These are phyloP conservation scores for Venturia pyrina DNA, from an alignment of 2,329 filamentous ascomycete genomes.

Conservation along the genomic window DNA sequence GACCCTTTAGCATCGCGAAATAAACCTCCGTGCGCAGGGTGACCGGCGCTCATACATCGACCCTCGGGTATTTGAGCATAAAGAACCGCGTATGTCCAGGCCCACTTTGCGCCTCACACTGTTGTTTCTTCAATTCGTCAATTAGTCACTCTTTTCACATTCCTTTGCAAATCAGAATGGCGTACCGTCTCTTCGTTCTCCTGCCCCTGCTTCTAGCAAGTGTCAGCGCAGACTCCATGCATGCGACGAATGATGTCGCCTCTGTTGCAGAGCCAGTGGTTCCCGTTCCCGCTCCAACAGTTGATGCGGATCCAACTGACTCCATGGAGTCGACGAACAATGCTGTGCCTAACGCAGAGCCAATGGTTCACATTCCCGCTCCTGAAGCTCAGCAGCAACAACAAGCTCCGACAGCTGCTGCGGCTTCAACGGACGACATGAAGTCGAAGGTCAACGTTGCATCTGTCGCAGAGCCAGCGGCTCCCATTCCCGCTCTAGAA, in stretches of 20 bases:
- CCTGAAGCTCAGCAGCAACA: too few relatives aligned
- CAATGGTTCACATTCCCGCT: too few relatives aligned
- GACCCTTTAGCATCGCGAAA: background rate
- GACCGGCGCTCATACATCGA: background rate
- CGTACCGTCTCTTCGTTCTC: conserved; percentile 3
- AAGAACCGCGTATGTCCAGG: background rate
- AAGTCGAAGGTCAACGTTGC: background rate
- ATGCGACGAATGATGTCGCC: background rate
- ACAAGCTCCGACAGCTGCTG: too few relatives aligned
- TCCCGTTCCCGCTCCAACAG: background rate
- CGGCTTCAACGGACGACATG: too few relatives aligned
- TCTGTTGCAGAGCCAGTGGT: background rate
- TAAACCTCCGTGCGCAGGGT: background rate
- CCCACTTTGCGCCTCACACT: background rate
- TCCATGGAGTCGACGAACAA: too few relatives aligned
- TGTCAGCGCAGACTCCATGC: background rate
- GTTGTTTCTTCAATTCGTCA: background rate
- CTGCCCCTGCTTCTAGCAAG: background rate
- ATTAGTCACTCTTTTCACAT: background rate
- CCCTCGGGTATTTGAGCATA: background rate
- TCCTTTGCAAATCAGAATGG: background rate
- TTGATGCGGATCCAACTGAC: too few relatives aligned
- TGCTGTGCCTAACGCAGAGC: too few relatives aligned
- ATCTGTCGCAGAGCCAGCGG: background rate
- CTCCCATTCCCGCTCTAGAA: background rate